phyloP scores from a whole-genome alignment of 108 stramenopile species.

The Fragilariopsis cylindrus region DNA sequence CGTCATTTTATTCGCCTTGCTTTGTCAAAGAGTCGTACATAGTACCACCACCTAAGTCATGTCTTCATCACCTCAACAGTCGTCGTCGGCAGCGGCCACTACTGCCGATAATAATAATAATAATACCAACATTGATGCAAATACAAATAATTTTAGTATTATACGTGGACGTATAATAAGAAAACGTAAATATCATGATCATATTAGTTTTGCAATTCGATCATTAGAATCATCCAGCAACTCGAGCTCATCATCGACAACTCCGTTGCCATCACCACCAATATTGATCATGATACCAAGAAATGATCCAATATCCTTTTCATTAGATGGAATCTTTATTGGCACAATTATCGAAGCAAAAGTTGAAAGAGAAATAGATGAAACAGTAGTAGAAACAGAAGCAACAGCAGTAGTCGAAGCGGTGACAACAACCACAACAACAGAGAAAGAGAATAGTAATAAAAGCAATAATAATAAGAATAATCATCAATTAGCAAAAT shows the following conservation, averaged over 20 bases:
- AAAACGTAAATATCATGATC: slow-evolving; percentile 12
- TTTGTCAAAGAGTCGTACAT: too few species aligned
- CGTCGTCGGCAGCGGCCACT: too few species aligned
- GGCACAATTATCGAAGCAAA: neutral
- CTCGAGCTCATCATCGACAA: neutral
- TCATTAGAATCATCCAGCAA: neutral
- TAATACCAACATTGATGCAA: too few species aligned
- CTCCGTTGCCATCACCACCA: neutral
- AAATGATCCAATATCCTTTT: neutral
- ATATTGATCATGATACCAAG: neutral
- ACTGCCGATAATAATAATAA: too few species aligned
- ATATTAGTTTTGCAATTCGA: slow-evolving; percentile 2
- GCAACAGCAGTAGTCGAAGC: neutral
- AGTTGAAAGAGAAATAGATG: neutral
- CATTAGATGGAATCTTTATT: neutral
- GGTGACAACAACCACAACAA: neutral
- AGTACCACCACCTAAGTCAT: too few species aligned
- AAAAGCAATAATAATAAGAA: neutral
- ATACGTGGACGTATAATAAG: slow-evolving; percentile 1
- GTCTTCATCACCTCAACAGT: too few species aligned
- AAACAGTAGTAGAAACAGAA: neutral
- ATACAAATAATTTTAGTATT: too few species aligned
- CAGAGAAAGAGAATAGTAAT: too few species aligned
- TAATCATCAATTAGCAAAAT: neutral
- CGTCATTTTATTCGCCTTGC: too few species aligned